phyloP scores from a whole-genome alignment of 306 rosid species.

The Malus asiatica region DNA sequence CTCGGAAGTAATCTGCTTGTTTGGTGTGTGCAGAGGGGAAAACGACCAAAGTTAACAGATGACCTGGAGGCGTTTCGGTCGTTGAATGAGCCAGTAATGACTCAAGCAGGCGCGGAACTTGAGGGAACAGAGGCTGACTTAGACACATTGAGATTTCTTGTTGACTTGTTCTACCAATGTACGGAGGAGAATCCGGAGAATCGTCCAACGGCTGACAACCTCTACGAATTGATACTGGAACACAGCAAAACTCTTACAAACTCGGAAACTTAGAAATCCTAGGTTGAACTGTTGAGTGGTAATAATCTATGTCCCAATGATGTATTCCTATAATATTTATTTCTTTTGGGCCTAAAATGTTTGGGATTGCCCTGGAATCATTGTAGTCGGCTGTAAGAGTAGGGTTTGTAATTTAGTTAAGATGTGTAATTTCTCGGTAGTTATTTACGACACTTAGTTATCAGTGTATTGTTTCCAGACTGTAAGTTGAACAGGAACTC shows the following conservation, averaged over 20 bases:
- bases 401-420: slow-evolving; percentile 11
- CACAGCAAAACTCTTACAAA: slow-evolving; percentile 23
- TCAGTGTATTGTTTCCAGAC: too few relatives aligned
- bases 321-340: not conserved
- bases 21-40: slow-evolving; percentile 39
- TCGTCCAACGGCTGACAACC: slow-evolving; percentile 69
- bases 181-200: slow-evolving; percentile 54
- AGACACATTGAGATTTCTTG: slow-evolving; percentile 42
- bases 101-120: slow-evolving; percentile 46
- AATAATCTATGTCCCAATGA: slow-evolving; percentile 14
- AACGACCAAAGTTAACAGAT: slow-evolving; percentile 57
- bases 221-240: slow-evolving; percentile 45
- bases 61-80: slow-evolving; percentile 52
- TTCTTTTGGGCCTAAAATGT: not conserved
- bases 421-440: slow-evolving; percentile 21
- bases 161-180: slow-evolving; percentile 65
- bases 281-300: slow-evolving; percentile 19
- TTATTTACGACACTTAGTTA: too few relatives aligned
- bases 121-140: slow-evolving; percentile 35
- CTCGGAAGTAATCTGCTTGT: not conserved
- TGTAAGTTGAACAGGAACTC: not conserved
- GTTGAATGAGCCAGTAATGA: slow-evolving; percentile 41
- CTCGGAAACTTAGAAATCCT: slow-evolving; percentile 27
- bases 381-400: not conserved
- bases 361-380: not conserved